A percentile compares a stretch with the other conserved stretches of the same genome.
These are phyloP conservation scores for Epichloe sp. DNA, from an alignment of 2,329 filamentous ascomycete species.

Conservation along the genomic window DNA sequence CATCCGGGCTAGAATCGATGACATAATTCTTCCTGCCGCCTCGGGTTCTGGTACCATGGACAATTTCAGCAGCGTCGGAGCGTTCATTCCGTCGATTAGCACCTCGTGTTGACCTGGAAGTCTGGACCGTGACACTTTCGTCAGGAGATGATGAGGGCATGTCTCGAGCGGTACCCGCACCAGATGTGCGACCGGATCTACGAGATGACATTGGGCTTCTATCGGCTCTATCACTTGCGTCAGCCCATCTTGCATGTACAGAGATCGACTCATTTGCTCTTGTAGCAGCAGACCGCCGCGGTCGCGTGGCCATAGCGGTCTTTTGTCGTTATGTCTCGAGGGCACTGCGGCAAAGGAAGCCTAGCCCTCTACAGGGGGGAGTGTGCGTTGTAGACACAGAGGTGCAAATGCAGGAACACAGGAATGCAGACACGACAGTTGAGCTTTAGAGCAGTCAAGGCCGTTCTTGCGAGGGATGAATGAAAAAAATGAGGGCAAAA, in stretches of 20 bases:
- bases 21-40: conserved; percentile 47
- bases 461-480: neutral
- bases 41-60: conserved; percentile 38
- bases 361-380: neutral
- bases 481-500: neutral
- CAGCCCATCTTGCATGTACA: conserved; percentile 28
- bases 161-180: conserved; percentile 29
- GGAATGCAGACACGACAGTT: neutral
- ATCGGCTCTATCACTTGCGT: conserved; percentile 23
- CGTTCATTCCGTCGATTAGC: conserved; percentile 23
- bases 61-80: conserved; percentile 33
- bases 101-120: conserved; percentile 34
- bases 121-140: conserved; percentile 38
- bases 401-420: neutral
- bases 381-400: neutral
- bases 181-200: conserved; percentile 34
- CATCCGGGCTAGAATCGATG: conserved; percentile 40
- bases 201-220: conserved; percentile 37
- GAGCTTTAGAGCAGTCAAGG: neutral
- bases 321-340: neutral
- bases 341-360: neutral
- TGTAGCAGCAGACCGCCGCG: conserved; percentile 30
- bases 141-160: conserved; percentile 34
- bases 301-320: conserved; percentile 32
- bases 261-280: conserved; percentile 31